These are phyloP conservation scores for Senna siamea DNA, from an alignment of 306 rosid species.

Conservation along the genomic window DNA sequence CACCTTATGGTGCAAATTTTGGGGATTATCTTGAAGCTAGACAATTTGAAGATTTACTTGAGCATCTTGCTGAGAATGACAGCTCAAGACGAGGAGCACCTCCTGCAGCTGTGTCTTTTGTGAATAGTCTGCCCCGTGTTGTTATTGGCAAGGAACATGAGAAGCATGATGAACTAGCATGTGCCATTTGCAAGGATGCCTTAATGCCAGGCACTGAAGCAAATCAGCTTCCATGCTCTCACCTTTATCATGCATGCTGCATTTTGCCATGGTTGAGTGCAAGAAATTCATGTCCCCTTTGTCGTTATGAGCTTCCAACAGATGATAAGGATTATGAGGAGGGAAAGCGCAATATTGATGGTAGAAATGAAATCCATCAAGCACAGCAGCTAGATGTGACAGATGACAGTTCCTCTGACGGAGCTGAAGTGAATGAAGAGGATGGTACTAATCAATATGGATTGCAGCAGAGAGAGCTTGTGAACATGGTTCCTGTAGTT, in stretches of 20 bases:
- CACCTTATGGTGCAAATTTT: too few species aligned
- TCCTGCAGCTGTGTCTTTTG: constrained; percentile 71
- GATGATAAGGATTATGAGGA: constrained; percentile 91
- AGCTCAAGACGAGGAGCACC: constrained; percentile 89
- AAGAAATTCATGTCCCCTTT: constrained; percentile 92
- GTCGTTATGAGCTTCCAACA: constrained; percentile 92
- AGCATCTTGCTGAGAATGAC: constrained; percentile 75
- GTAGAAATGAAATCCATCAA: constrained; percentile 47
- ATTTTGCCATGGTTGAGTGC: constrained; percentile 91
- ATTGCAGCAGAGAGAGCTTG: constrained; percentile 34
- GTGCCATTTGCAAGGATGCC: constrained; percentile 93
- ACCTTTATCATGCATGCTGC: constrained; percentile 82
- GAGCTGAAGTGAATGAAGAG: constrained; percentile 54
- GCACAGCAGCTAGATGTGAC: constrained; percentile 47
- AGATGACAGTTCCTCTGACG: constrained; percentile 53
- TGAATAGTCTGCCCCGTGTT: constrained; percentile 62
- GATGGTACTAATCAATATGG: constrained; percentile 40
- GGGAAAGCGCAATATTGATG: constrained; percentile 53
- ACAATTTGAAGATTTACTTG: constrained; percentile 71
- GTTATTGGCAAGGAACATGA: constrained; percentile 63
- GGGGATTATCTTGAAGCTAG: constrained; percentile 73
- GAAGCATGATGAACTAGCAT: constrained; percentile 66
- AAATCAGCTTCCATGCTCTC: constrained; percentile 86
- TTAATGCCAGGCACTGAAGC: constrained; percentile 62
- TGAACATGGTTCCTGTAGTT: constrained; percentile 28